Evolutionary conservation across 306 rosid genomes (phyloP).

Genomic region (Trifolium pratense): DNA sequence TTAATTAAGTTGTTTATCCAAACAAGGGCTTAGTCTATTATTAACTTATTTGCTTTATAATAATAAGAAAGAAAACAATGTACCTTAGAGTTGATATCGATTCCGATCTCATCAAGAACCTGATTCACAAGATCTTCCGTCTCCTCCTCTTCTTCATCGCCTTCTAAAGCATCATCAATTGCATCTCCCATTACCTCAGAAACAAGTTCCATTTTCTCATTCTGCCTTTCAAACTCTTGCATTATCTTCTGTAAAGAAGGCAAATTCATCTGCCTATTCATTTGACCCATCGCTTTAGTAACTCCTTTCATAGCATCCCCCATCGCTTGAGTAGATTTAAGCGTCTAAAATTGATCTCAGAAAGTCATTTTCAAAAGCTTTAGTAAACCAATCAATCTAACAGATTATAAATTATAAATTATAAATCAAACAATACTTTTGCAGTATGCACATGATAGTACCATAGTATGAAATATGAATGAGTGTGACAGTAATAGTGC

Average conservation of each 20-base stretch:
- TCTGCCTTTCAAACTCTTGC: conserved; percentile 96
- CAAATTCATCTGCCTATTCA: conserved; percentile 96
- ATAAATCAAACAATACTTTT: not conserved
- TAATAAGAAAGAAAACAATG: not conserved
- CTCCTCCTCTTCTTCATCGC: conserved; percentile 97
- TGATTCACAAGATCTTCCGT: conserved; percentile 89
- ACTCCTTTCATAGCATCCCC: conserved; percentile 99
- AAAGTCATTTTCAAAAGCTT: conserved; percentile 32
- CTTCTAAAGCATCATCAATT: conserved; percentile 95
- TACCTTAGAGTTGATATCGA: conserved; percentile 79
- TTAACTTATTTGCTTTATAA: not conserved
- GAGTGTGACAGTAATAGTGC: not conserved
- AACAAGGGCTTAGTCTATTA: not conserved
- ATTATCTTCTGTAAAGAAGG: conserved; percentile 90
- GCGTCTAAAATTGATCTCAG: conserved; percentile 55
- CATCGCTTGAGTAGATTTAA: conserved; percentile 97
- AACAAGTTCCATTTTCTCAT: conserved; percentile 86
- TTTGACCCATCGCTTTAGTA: conserved; percentile 98
- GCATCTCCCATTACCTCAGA: conserved; percentile 97
- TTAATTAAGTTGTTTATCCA: not conserved
- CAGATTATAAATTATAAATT: not conserved
- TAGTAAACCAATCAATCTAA: conserved; percentile 1
- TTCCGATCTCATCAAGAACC: conserved; percentile 96
- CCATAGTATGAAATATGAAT: not conserved
- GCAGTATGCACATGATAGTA: not conserved